Conservation (phyloP, 441 rosid genomes). For the Pelargonium cotyledonis region DNA sequence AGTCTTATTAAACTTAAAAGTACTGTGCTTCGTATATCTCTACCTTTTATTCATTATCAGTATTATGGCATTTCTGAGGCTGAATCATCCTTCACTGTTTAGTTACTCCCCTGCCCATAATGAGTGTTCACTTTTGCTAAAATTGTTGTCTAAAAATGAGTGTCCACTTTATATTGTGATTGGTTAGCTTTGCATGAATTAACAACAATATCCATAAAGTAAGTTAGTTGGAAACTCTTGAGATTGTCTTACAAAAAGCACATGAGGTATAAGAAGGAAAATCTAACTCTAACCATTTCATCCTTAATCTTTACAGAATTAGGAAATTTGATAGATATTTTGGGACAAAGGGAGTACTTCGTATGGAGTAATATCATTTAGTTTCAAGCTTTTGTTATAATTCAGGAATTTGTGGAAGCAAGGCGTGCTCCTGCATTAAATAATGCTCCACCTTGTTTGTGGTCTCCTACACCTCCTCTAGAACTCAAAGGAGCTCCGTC, state of each 20-base stretch:
- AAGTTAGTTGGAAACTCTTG: no score
- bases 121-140: no score
- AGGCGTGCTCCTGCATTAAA: slow-evolving; percentile 70
- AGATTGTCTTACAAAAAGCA: not conserved
- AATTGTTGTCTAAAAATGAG: no score
- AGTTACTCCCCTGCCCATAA: not conserved
- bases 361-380: not conserved
- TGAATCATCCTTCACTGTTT: not conserved
- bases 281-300: no score
- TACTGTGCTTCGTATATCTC: not conserved
- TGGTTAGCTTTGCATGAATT: no score
- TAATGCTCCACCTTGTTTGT: slow-evolving; percentile 78
- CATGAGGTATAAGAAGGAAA: no score
- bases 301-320: no score
- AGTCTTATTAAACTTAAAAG: not conserved
- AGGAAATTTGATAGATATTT: no score
- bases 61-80: not conserved
- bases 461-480: slow-evolving; percentile 70
- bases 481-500: slow-evolving; percentile 68
- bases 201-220: no score
- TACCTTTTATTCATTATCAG: not conserved
- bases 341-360: no score
- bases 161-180: no score
- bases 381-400: slow-evolving; percentile 7
- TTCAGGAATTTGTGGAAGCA: slow-evolving; percentile 89